These are phyloP conservation scores for Paxillus rubicundulus DNA, from an alignment of 768 basidiomycete species.

Conservation along the genomic window DNA sequence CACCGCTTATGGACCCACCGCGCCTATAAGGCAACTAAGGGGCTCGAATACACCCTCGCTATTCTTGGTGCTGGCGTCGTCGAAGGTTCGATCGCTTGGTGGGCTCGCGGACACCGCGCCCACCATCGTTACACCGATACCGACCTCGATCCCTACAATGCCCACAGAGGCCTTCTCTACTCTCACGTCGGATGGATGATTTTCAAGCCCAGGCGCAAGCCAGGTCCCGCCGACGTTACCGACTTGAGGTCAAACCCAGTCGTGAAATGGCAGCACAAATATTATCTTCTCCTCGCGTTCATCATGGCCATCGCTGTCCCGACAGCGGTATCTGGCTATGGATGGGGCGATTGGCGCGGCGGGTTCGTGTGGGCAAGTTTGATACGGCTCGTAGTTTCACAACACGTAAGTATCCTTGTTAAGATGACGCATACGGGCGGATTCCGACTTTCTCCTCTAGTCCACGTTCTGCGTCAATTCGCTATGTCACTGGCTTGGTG, in stretches of 20 bases:
- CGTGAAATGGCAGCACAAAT: conserved; percentile 79
- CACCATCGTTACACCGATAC: conserved; percentile 96
- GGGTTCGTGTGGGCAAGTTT: conserved; percentile 37
- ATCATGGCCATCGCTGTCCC: conserved; percentile 68
- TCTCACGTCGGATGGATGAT: conserved; percentile 90
- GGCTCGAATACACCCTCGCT: conserved; percentile 81
- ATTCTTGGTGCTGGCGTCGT: conserved; percentile 84
- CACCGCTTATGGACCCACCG: conserved; percentile 95
- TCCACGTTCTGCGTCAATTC: conserved; percentile 95
- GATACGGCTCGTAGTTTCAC: conserved; percentile 66
- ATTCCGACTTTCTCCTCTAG: conserved; percentile 33
- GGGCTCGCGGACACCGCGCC: conserved; percentile 92
- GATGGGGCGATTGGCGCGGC: conserved; percentile 26
- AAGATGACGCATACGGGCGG: neutral
- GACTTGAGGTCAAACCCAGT: conserved; percentile 76
- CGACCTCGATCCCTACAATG: conserved; percentile 90
- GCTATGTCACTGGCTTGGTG: conserved; percentile 90
- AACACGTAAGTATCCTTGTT: conserved; percentile 57
- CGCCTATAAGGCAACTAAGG: conserved; percentile 82
- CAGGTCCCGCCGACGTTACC: conserved; percentile 81
- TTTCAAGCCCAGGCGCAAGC: conserved; percentile 79
- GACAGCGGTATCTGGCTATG: conserved; percentile 34
- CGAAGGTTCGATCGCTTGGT: conserved; percentile 96
- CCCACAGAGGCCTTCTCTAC: conserved; percentile 79
- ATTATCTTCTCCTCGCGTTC: conserved; percentile 67